Conservation (phyloP, 139 green algal species). For the Tetradesmus lagerheimii region DNA sequence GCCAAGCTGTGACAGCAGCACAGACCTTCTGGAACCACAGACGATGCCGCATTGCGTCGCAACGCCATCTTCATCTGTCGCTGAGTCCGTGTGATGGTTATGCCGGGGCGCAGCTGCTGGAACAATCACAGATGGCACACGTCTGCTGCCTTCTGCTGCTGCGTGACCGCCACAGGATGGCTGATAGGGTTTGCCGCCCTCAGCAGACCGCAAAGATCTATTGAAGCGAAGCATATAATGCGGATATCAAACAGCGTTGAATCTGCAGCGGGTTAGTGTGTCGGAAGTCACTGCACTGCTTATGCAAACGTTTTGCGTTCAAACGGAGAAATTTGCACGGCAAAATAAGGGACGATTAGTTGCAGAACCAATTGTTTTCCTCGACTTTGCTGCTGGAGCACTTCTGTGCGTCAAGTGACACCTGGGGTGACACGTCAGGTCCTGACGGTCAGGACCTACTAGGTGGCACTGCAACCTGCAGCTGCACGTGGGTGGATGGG, state of each 20-base stretch:
- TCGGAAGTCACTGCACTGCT: not conserved
- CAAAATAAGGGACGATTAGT: too few species aligned
- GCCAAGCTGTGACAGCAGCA: not conserved
- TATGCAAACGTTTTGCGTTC: too few species aligned
- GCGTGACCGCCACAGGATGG: slow-evolving; percentile 2
- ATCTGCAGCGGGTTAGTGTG: not conserved
- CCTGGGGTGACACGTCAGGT: too few species aligned
- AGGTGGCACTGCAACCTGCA: too few species aligned
- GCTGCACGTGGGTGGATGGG: too few species aligned
- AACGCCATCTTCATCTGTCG: not conserved
- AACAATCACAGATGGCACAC: not conserved
- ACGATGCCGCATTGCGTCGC: not conserved
- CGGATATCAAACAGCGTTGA: not conserved
- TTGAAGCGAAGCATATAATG: not conserved
- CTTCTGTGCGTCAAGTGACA: too few species aligned
- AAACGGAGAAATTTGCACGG: too few species aligned
- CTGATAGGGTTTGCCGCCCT: not conserved
- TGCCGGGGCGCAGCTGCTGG: too few species aligned
- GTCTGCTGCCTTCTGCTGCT: not conserved
- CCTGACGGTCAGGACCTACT: too few species aligned
- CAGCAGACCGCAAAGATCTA: not conserved
- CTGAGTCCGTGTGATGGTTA: not conserved
- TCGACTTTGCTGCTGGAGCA: too few species aligned
- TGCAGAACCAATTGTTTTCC: too few species aligned
- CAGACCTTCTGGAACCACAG: not conserved